Evolutionary conservation across 225 moss, liverwort and hornwort species (phyloP).

Genomic region (Pleurozium schreberi): DNA sequence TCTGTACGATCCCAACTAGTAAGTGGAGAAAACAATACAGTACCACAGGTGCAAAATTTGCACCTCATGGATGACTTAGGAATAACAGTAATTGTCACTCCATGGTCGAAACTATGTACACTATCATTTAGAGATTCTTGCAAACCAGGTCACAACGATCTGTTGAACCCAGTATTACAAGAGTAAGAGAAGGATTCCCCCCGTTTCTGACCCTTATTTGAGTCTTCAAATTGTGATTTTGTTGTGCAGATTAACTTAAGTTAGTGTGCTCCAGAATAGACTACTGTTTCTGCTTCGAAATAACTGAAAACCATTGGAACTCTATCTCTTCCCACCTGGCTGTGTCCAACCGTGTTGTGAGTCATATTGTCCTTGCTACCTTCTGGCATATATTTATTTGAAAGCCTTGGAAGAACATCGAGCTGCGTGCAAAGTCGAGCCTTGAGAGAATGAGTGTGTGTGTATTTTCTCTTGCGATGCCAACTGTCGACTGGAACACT

Average conservation of each 20-base stretch:
- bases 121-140: neutral
- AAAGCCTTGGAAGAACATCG: neutral
- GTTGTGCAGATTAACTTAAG: neutral
- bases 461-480: neutral
- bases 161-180: neutral
- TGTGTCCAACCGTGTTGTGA: neutral
- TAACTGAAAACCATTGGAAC: neutral
- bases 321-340: neutral
- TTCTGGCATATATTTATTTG: too few relatives aligned
- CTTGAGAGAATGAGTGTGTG: constrained; percentile 5
- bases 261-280: neutral
- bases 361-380: neutral
- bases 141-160: neutral
- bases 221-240: neutral
- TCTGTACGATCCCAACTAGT: neutral
- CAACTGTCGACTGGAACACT: neutral
- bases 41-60: constrained; percentile 6
- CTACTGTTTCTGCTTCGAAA: neutral
- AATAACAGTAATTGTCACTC: neutral
- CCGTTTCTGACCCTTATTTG: neutral
- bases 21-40: neutral
- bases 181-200: neutral
- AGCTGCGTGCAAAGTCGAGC: neutral
- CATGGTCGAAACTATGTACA: constrained; percentile 5
- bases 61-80: neutral